Percentiles rank a stretch among this genome's conserved stretches.
phyloP scores from a whole-genome alignment of 2,329 filamentous ascomycete species.

The Fusarium denticulatum region DNA sequence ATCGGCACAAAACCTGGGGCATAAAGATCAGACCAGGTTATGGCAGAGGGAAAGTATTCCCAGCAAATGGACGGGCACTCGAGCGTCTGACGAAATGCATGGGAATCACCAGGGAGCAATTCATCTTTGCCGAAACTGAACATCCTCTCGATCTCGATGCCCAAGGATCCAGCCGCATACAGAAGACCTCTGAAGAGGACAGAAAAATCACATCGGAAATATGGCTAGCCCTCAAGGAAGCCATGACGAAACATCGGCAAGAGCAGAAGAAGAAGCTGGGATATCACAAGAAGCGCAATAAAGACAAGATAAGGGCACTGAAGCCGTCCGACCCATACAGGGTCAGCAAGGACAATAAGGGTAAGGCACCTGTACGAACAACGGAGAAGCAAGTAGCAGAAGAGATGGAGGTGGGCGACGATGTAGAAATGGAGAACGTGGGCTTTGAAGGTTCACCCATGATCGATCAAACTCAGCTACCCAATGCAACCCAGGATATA shows the following conservation, averaged over 20 bases:
- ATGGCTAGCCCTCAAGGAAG: background rate
- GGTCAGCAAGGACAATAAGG: background rate
- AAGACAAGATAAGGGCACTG: background rate
- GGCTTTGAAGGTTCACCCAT: background rate
- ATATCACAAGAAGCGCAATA: background rate
- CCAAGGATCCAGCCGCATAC: background rate
- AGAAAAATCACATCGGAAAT: background rate
- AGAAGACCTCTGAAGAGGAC: background rate
- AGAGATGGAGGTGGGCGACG: background rate
- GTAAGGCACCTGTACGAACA: background rate
- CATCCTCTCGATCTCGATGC: background rate
- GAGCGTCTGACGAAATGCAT: constrained; percentile 16
- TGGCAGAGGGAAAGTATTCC: background rate
- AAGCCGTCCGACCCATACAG: background rate
- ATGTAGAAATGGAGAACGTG: background rate
- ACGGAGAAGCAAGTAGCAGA: background rate
- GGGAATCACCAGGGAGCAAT: constrained; percentile 15
- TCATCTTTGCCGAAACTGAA: constrained; percentile 5
- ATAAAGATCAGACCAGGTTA: background rate
- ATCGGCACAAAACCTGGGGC: background rate
- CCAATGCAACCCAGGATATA: background rate
- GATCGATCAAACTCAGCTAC: background rate
- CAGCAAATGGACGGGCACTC: background rate
- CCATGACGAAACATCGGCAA: background rate
- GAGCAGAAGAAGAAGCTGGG: background rate